Conservation (phyloP, 148 eudicot species). For the Mesembryanthemum crystallinum region DNA sequence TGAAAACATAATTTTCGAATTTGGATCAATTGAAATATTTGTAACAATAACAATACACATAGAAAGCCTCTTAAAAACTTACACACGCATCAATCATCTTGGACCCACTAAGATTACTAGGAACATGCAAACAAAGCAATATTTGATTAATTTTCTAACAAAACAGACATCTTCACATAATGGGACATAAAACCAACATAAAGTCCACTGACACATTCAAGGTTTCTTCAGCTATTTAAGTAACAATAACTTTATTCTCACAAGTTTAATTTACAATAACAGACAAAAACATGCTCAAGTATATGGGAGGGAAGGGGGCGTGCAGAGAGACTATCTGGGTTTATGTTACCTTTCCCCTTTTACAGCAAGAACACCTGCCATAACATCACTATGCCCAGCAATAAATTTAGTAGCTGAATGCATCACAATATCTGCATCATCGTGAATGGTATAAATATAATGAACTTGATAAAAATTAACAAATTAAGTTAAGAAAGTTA, state of each 20-base stretch:
- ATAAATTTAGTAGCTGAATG: slow-evolving; percentile 97
- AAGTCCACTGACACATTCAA: neutral
- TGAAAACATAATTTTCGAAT: neutral
- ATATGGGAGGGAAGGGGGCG: no score
- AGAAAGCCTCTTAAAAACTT: neutral
- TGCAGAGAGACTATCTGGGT: neutral
- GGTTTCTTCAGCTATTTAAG: neutral
- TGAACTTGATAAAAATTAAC: no score
- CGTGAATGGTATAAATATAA: slow-evolving; percentile 15
- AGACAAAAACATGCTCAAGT: neutral
- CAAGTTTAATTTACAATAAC: neutral
- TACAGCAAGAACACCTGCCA: slow-evolving; percentile 94
- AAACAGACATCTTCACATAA: slow-evolving; percentile 4
- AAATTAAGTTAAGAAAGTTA: neutral
- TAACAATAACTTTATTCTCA: neutral
- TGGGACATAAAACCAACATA: neutral
- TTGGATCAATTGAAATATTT: neutral
- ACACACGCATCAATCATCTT: neutral
- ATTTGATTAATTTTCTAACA: neutral
- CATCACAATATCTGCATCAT: slow-evolving; percentile 88
- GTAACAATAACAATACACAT: neutral
- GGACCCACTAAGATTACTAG: neutral
- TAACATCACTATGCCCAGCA: slow-evolving; percentile 95
- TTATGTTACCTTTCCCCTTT: slow-evolving; percentile 81
- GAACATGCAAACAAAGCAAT: neutral